Base-by-base conservation (phyloP, 2,329 filamentous ascomycete genomes). In the Monascus ruber region DNA sequence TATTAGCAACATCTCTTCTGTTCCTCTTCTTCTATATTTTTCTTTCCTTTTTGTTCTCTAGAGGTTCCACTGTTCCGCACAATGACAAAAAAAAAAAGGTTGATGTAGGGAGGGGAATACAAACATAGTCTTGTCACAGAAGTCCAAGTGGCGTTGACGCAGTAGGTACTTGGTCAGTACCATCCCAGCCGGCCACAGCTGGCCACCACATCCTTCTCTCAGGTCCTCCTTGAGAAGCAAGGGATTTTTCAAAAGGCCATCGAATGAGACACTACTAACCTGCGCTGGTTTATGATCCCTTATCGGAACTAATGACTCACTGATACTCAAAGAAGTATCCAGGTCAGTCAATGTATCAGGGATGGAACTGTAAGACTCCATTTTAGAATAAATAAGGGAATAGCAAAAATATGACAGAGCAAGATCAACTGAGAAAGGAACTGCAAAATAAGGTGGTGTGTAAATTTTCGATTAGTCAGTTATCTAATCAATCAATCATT, bases 161-260 rank as follows among this genome's bases (percentile, higher is more conserved):
- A 96, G 71, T 73, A 96, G 75, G 58, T 96, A 93, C 62, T 82
- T 85, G 17, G 83, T 76, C 38, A 98, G 70, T 10, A 91, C 76
- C 78, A 94, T 83, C 7, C 91, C 91, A 1, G 89, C 89, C 3
- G 88, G 89, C 91, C 91, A 96, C 7, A 93, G 73, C 63, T 93
- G 85, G 2, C 91, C 91, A 36, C 91, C 91, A 61, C 91, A 96
- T 44, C 91, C 91, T 46, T 84, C 77, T 41, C 76, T 77, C 35
- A 94, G 73, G 62, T 96, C 88, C 61, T 95, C 87, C 53, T 85
- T 83, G 10, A 96, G 75, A 43, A 75, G 71, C 44, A 96, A 72
- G 34, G 83, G 79, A 35, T 74, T 67, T 17, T 70, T 63, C 28
- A 95, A 71, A 38, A 91, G 73, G 31, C 84, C 82, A 46, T 83